These are phyloP conservation scores for Penicillium paneum DNA, from an alignment of 2,329 filamentous ascomycete genomes.

Conservation along the genomic window DNA sequence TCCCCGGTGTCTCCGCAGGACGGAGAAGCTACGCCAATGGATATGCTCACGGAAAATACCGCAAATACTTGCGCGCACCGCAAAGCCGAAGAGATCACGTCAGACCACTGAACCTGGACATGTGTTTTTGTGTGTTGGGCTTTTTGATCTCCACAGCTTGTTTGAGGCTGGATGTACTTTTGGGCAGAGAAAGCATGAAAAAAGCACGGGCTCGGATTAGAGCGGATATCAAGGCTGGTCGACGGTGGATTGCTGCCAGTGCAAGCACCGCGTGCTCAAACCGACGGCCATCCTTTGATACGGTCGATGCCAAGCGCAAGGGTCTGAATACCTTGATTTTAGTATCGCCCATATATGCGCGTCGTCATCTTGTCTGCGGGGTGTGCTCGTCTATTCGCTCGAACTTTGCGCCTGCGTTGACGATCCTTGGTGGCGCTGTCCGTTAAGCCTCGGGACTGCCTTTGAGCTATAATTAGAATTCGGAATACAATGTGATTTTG, in stretches of 20 bases:
- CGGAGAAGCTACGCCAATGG: neutral
- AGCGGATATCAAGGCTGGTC: neutral
- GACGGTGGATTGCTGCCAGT: neutral
- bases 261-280: neutral
- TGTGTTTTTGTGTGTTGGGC: neutral
- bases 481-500: neutral
- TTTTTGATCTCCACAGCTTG: neutral
- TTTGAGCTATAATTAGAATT: neutral
- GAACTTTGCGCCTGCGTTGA: neutral
- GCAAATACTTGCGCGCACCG: neutral
- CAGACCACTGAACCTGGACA: neutral
- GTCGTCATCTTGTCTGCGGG: neutral
- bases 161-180: neutral
- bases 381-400: neutral
- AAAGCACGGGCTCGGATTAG: neutral
- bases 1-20: neutral
- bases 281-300: neutral
- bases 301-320: neutral
- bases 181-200: neutral
- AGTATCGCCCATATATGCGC: neutral
- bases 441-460: neutral
- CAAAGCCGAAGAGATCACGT: neutral
- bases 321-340: neutral
- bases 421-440: slow-evolving; percentile 2
- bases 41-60: neutral